Evolutionary conservation across 2,329 filamentous ascomycete species (phyloP), one percentile per base, ranked within the genome.

Genomic region (Cyphellophora attinorum): DNA sequence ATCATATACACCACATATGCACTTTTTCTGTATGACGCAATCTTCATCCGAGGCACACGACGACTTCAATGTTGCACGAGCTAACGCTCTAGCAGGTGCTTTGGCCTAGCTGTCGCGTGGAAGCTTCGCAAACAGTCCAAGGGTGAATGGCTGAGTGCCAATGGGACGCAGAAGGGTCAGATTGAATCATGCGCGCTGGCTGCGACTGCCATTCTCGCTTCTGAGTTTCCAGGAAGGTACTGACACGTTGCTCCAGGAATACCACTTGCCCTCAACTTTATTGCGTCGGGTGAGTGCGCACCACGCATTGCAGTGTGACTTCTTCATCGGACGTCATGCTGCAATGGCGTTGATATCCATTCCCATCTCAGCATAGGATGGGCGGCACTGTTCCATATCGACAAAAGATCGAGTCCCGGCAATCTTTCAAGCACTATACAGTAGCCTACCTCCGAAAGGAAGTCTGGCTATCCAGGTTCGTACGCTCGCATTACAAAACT

Each of bases 101-200:
- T 80, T 51, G 84, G 84, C 44, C 62, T 69, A 42, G 66, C 56
- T 46, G 57, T 76, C 41, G 72, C 71, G 44, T 76, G 68, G 66
- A 59, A 60, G 46, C 59, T 72, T 47, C 67, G 72, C 49, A 60
- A 68, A 43, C 79, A 85, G 62, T 65, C 71, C 45, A 82, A 80
- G 60, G 68, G 68, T 40, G 74, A 85, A 51, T 86, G 81, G 58
- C 66, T 89, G 40, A 72, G 81, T 35, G 76, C 78, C 53, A 88
- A 88, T 55, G 71, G 82, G 58, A 86, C 83, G 62, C 84, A 89
- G 66, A 83, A 79, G 68, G 84, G 84, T 89, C 60, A n/a, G n/a
- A n/a, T n/a, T n/a, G n/a, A n/a, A n/a, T n/a, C n/a, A n/a, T n/a
- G n/a, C n/a, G n/a, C n/a, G n/a, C n/a, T n/a, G n/a, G n/a, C n/a